Conservation (phyloP, 2,329 filamentous ascomycete species). For the Ascochyta clinopodiicola region DNA sequence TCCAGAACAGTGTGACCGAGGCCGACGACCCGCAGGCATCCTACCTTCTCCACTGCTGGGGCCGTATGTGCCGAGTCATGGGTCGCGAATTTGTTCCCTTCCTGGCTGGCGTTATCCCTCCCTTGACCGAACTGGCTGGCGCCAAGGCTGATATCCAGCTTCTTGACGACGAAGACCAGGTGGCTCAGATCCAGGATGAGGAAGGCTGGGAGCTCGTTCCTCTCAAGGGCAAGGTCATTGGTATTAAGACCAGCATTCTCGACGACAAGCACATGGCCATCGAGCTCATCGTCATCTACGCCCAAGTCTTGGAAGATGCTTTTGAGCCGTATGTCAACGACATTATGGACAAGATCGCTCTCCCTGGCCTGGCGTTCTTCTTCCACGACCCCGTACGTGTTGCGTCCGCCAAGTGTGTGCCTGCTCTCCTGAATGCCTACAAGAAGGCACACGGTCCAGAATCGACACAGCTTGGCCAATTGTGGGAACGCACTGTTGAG, state of each 20-base stretch:
- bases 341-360: slow-evolving; percentile 95
- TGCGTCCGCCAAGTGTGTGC: slow-evolving; percentile 92
- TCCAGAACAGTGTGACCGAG: slow-evolving; percentile 82
- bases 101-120: slow-evolving; percentile 91
- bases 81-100: slow-evolving; percentile 91
- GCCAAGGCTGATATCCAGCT: slow-evolving; percentile 98
- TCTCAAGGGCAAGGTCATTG: slow-evolving; percentile 96
- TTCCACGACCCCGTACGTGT: slow-evolving; percentile 98
- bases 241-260: slow-evolving; percentile 94
- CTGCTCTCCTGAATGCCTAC: slow-evolving; percentile 89
- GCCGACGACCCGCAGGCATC: slow-evolving; percentile 94
- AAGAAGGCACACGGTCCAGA: slow-evolving; percentile 87
- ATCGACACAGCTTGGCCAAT: slow-evolving; percentile 77
- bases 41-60: slow-evolving; percentile 99
- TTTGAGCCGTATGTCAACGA: slow-evolving; percentile 92
- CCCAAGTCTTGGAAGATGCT: slow-evolving; percentile 88
- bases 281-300: slow-evolving; percentile 95
- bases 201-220: slow-evolving; percentile 98
- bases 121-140: slow-evolving; percentile 85
- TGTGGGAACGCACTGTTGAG: slow-evolving; percentile 86
- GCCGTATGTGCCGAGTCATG: slow-evolving; percentile 95
- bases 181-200: slow-evolving; percentile 89
- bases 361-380: slow-evolving; percentile 95
- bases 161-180: slow-evolving; percentile 92
- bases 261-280: slow-evolving; percentile 99